Conservation (phyloP, 768 basidiomycete genomes). For the Trametes maxima region DNA sequence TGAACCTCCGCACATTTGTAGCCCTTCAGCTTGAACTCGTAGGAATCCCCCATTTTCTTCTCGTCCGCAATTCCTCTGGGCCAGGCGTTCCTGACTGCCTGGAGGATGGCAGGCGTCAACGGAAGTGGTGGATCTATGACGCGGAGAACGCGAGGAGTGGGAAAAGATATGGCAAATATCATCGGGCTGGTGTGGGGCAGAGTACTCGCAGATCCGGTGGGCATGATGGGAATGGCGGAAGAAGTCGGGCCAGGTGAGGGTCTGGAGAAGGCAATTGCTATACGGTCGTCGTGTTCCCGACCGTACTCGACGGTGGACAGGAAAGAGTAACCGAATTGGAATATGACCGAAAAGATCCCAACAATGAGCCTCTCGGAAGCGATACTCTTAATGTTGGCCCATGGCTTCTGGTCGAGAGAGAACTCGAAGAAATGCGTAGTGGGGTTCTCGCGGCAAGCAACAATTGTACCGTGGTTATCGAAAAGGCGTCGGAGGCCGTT, state of each 20-base stretch:
- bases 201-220: constrained; percentile 37
- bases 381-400: constrained; percentile 68
- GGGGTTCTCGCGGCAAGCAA: constrained; percentile 55
- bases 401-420: constrained; percentile 67
- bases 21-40: constrained; percentile 81
- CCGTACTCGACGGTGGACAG: constrained; percentile 78
- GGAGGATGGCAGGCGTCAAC: constrained; percentile 78
- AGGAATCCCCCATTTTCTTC: constrained; percentile 72
- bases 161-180: constrained; percentile 73
- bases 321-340: constrained; percentile 62
- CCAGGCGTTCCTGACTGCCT: constrained; percentile 77
- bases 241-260: constrained; percentile 42
- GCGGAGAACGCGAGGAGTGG: constrained; percentile 65
- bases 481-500: constrained; percentile 57
- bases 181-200: constrained; percentile 28
- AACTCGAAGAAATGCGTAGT: constrained; percentile 67
- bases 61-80: constrained; percentile 78
- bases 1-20: constrained; percentile 62
- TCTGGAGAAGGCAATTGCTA: constrained; percentile 71
- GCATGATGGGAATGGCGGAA: constrained; percentile 41
- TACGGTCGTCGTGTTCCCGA: constrained; percentile 70
- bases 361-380: constrained; percentile 69
- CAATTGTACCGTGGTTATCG: constrained; percentile 46
- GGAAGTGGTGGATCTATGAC: constrained; percentile 78
- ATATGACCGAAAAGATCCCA: constrained; percentile 63